phyloP scores from a whole-genome alignment of 1,284 basidiomycete species.

The Leccinum subatratum region DNA sequence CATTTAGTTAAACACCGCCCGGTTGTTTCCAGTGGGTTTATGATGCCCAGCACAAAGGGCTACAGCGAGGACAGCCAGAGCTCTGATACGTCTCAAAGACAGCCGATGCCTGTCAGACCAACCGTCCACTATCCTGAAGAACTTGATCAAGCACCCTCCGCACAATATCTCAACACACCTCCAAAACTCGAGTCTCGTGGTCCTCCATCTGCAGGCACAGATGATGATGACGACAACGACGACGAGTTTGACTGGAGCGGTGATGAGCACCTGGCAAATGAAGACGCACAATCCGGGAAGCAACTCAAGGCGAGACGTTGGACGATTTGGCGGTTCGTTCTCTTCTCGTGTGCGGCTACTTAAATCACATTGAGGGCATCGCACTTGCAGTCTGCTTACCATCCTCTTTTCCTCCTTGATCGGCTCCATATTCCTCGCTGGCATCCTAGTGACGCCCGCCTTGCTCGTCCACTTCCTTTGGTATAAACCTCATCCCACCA shows the following conservation, averaged over 20 bases:
- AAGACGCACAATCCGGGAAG: constrained; percentile 61
- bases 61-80: constrained; percentile 14
- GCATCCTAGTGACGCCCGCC: constrained; percentile 53
- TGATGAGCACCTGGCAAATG: constrained; percentile 66
- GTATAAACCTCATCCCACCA: constrained; percentile 55
- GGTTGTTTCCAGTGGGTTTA: too few species aligned
- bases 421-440: constrained; percentile 63
- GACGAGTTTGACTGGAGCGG: constrained; percentile 66
- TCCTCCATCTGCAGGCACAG: constrained; percentile 49
- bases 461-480: constrained; percentile 64
- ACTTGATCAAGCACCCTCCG: constrained; percentile 26
- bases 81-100: constrained; percentile 16
- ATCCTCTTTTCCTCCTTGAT: constrained; percentile 67
- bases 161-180: constrained; percentile 22
- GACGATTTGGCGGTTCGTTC: constrained; percentile 50
- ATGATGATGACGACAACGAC: constrained; percentile 54
- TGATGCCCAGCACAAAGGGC: constrained; percentile 1
- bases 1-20: too few species aligned
- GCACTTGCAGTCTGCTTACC: constrained; percentile 46
- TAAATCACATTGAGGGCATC: constrained; percentile 6
- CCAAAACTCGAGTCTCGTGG: constrained; percentile 37
- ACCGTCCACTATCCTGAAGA: constrained; percentile 54
- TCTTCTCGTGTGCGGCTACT: background rate
- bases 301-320: constrained; percentile 44
- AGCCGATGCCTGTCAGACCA: constrained; percentile 24